These are phyloP conservation scores for Boletus rubropictus DNA, from an alignment of 768 basidiomycete species.

Conservation along the genomic window DNA sequence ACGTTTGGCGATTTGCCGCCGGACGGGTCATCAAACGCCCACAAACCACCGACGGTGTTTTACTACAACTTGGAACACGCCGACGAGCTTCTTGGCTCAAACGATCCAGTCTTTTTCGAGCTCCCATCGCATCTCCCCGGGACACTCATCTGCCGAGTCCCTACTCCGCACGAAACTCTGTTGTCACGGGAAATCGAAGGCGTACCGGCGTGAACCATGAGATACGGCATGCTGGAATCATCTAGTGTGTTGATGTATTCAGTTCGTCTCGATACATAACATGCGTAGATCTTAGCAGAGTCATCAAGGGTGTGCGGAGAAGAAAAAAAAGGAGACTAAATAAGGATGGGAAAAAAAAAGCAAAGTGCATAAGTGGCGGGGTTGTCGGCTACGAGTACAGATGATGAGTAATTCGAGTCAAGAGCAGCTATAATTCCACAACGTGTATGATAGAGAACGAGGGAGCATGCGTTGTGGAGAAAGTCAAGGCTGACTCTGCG, in stretches of 20 bases:
- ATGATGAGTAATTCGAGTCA: constrained; percentile 12
- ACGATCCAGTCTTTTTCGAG: neutral
- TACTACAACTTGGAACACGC: too few species aligned
- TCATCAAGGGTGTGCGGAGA: neutral
- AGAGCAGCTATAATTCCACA: constrained; percentile 5
- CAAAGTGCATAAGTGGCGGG: constrained; percentile 8
- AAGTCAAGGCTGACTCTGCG: constrained; percentile 8
- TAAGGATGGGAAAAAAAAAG: neutral
- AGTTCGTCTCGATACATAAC: constrained; percentile 9
- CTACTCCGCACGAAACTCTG: neutral
- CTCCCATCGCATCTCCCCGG: constrained; percentile 2
- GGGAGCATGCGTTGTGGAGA: neutral
- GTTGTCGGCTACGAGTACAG: constrained; percentile 20
- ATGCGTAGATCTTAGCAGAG: constrained; percentile 22
- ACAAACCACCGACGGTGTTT: too few species aligned
- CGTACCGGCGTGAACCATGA: neutral
- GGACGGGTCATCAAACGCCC: too few species aligned
- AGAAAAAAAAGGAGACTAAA: neutral
- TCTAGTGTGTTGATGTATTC: constrained; percentile 3
- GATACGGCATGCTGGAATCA: constrained; percentile 1
- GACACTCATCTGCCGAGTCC: neutral
- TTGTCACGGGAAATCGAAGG: neutral
- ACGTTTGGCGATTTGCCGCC: too few species aligned
- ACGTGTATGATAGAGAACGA: neutral
- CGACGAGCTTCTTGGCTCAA: too few species aligned